Base-by-base conservation (phyloP, 2,329 filamentous ascomycete species). In the Penicillium sp. region DNA sequence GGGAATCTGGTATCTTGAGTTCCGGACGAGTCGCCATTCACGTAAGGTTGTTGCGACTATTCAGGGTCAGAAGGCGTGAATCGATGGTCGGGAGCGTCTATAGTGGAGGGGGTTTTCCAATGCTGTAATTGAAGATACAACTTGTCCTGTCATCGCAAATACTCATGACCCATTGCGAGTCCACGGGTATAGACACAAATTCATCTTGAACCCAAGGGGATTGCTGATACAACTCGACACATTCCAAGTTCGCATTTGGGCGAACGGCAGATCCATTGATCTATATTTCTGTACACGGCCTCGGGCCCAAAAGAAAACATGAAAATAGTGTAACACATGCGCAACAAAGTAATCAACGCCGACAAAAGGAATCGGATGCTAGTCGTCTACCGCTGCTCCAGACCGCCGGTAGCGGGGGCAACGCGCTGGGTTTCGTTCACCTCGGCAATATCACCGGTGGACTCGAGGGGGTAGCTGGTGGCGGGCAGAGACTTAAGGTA, bases 1-100 rank as follows among this genome's bases (percentile, higher is more conserved):
- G 63, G 87, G 95, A 0, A 93, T 98, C 58, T 98, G 91, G 90
- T 96, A 96, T 75, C 78, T 97, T 63, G 95, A 98, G 77, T 98
- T 98, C 73, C 83, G 93, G 55, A 84, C 80, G 3, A 80, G 80
- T 65, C 91, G 86, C 76, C 93, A 97, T 76, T 81, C 85, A 62
- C 85, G 95, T 69, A 90, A 87, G 72, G 85, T 98, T 13, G 88
- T 99, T 61, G 93, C 93, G 53, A 98, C 95, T 1, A 96, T 98
- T 61, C 93, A 98, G 75, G 95, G 93, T 44, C 90, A 97, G 79
- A 87, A 84, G 78, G 64, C 59, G 7, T 75, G 68, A 75, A 60
- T 68, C 9, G 50, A 37, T 52, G 8, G 29, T 35, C 51, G 55
- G 44, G 61, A 60, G 37, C 54, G 55, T 62, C 45, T 67, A 49